Conservation (phyloP, 2,329 filamentous ascomycete genomes). For the Aspergillus aculeatinus region DNA sequence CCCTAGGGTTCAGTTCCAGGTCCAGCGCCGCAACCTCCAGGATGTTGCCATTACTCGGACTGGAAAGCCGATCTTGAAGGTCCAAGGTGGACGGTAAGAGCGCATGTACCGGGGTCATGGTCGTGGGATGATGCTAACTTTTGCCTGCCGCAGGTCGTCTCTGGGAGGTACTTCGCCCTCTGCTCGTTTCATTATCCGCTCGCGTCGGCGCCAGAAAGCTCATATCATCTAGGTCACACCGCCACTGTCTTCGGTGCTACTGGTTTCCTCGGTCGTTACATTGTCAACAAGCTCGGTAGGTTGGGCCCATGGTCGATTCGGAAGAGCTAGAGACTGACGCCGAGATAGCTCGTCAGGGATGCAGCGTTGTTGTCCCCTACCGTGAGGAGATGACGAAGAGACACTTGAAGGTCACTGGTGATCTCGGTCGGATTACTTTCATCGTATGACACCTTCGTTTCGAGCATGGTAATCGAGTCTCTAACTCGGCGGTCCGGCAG, state of each 20-base stretch:
- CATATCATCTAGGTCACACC: slow-evolving; percentile 70
- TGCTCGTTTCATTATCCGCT: slow-evolving; percentile 18
- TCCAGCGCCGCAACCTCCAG: slow-evolving; percentile 57
- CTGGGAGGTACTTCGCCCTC: slow-evolving; percentile 67
- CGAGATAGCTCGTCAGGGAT: slow-evolving; percentile 78
- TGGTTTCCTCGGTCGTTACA: slow-evolving; percentile 92
- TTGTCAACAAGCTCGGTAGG: slow-evolving; percentile 88
- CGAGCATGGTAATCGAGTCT: neutral
- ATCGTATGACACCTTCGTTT: slow-evolving; percentile 55
- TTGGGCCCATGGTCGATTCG: slow-evolving; percentile 5
- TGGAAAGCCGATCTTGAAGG: slow-evolving; percentile 88
- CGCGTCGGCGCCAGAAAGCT: neutral
- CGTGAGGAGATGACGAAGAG: slow-evolving; percentile 98
- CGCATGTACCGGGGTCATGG: slow-evolving; percentile 14
- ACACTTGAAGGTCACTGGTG: slow-evolving; percentile 93
- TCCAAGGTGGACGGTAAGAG: slow-evolving; percentile 81
- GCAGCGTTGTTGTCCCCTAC: slow-evolving; percentile 88
- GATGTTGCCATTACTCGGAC: slow-evolving; percentile 94
- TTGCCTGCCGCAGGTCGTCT: slow-evolving; percentile 61
- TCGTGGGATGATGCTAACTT: slow-evolving; percentile 22
- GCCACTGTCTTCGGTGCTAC: slow-evolving; percentile 98
- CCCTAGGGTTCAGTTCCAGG: slow-evolving; percentile 40
- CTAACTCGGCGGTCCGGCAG: slow-evolving; percentile 45
- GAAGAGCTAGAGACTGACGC: slow-evolving; percentile 34
- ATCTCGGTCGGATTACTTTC: slow-evolving; percentile 86